Conservation (phyloP, 2,329 filamentous ascomycete genomes). For the Aspergillus sp. region DNA sequence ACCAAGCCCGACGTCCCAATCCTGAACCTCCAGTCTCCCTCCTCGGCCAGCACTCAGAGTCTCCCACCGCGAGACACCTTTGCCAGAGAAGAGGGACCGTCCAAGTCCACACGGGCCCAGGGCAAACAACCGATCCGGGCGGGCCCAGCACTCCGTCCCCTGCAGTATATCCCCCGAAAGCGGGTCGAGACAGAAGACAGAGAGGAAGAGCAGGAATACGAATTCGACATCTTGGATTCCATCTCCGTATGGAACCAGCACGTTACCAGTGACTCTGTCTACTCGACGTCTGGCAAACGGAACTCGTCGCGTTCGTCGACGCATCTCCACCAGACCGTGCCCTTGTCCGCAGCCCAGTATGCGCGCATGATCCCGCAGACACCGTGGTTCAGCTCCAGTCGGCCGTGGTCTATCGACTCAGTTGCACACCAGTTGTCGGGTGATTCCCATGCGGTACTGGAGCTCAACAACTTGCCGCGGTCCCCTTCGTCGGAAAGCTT, state of each 20-base stretch:
- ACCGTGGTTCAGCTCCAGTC: slow-evolving; percentile 8
- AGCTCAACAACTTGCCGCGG: slow-evolving; percentile 12
- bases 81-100: no score
- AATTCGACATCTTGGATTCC: no score
- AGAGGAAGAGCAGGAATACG: neutral
- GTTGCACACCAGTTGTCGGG: slow-evolving; percentile 3
- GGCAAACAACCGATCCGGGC: no score
- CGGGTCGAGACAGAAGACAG: neutral
- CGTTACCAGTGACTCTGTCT: neutral
- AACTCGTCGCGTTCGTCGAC: neutral
- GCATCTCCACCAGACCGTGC: neutral
- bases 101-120: no score
- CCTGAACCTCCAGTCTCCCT: no score
- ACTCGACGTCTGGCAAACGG: neutral
- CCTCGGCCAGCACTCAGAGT: no score
- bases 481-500: slow-evolving; percentile 28
- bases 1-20: neutral
- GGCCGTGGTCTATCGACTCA: slow-evolving; percentile 14
- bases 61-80: no score
- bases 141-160: no score
- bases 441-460: slow-evolving; percentile 11
- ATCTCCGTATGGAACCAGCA: neutral
- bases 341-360: slow-evolving; percentile 13
- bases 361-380: slow-evolving; percentile 11
- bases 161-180: no score